Evolutionary conservation across 208 protist species (phyloP), one percentile per base, ranked within the genome.

Genomic region (Naegleria lovaniensis): DNA sequence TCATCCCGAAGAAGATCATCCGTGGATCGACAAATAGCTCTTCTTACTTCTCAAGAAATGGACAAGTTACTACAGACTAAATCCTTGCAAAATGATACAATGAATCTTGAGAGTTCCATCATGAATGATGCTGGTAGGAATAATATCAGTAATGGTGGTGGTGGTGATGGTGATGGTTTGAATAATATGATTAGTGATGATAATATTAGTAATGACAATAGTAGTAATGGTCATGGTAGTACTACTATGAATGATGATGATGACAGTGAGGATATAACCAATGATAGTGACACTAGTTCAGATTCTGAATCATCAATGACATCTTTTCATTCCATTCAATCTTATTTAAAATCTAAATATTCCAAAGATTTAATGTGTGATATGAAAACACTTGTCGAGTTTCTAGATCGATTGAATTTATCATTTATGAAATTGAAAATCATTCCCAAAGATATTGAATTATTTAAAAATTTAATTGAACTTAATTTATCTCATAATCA

Each of bases 401-500:
- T 36, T 79, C 5, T 79, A 33, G 29, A 29, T 36, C 19, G 67
- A 15, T 36, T 79, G n/a, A 79, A 79, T 79, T 79, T 79, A 79
- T 79, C 67, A 36, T 79, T 36, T 79, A 36, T 79, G 9, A 79
- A 36, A 79, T 79, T 36, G 7, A 79, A 79, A 79, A 25, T 36
- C 19, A 79, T 79, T 36, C 67, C 67, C 9, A 79, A 79, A 36
- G 67, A 79, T 36, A 2, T 79, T 36, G 19, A 5, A 36, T 79
- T 79, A 79, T 79, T 29, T 79, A 36, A 25, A 6, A 33, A 33
- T 36, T 79, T 79, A 79, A 79, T 79, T 79, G 67, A 79, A 36
- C n/a, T 79, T 36, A 79, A 79, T 79, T 79, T 79, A 79, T 79
- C 67, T 36, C 29, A 36, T 79, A 79, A 79, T 79, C 22, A 67